phyloP scores from a whole-genome alignment of 2,329 filamentous ascomycete genomes.

The Colletotrichum lupini region DNA sequence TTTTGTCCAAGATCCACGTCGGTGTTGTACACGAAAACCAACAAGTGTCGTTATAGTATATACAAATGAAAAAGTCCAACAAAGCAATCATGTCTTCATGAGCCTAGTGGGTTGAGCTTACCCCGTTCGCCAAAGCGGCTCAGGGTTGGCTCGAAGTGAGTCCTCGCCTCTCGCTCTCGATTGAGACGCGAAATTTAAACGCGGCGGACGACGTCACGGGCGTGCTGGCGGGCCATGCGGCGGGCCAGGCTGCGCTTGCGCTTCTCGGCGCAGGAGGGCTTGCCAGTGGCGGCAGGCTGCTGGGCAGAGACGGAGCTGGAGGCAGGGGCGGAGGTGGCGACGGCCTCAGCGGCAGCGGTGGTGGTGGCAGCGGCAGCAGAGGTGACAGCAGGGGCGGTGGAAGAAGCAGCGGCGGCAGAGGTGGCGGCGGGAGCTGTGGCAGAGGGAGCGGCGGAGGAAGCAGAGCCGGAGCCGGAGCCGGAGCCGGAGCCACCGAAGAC shows the following conservation, averaged over 20 bases:
- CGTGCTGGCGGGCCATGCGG: slow-evolving; percentile 35
- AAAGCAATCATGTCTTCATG: slow-evolving; percentile 21
- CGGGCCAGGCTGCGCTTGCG: slow-evolving; percentile 35
- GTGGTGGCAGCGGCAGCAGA: slow-evolving; percentile 39
- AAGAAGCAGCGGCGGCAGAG: slow-evolving; percentile 39
- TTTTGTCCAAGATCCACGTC: slow-evolving; percentile 7
- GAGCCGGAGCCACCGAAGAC: slow-evolving; percentile 14
- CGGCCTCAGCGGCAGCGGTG: slow-evolving; percentile 35
- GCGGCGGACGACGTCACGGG: slow-evolving; percentile 27
- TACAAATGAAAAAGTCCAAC: slow-evolving; percentile 32
- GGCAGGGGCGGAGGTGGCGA: not conserved
- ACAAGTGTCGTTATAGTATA: slow-evolving; percentile 23
- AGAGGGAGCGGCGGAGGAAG: slow-evolving; percentile 30
- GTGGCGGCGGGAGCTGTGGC: slow-evolving; percentile 38
- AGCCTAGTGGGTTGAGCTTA: not conserved
- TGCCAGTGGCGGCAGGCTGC: slow-evolving; percentile 3
- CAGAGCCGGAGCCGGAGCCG: slow-evolving; percentile 36
- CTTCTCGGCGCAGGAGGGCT: slow-evolving; percentile 29
- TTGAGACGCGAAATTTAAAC: not conserved
- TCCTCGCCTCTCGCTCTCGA: not conserved
- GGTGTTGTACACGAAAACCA: slow-evolving; percentile 22
- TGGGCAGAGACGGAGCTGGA: slow-evolving; percentile 4
- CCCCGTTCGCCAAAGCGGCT: not conserved
- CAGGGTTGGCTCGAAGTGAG: not conserved
- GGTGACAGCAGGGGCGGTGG: slow-evolving; percentile 37